Percentiles rank a stretch among this genome's conserved stretches.
Conservation (phyloP, 2,329 filamentous ascomycete genomes). For the Xylaria sp. region DNA sequence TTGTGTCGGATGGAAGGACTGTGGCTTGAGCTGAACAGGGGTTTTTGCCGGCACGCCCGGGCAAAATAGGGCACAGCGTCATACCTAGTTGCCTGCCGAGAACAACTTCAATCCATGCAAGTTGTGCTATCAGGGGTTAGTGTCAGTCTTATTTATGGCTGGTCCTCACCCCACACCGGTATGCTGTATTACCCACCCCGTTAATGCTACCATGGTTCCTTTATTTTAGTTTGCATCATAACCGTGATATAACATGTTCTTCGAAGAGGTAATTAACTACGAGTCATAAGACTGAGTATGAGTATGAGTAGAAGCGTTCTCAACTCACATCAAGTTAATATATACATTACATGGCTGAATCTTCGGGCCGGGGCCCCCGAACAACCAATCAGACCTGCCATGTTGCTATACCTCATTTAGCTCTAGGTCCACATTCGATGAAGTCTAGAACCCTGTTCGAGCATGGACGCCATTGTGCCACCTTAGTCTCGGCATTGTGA, state of each 20-base stretch:
- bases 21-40: constrained; percentile 27
- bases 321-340: neutral
- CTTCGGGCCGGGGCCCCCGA: constrained; percentile 32
- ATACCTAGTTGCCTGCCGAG: constrained; percentile 27
- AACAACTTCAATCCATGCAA: constrained; percentile 19
- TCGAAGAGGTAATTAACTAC: neutral
- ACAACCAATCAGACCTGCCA: neutral
- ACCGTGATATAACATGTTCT: neutral
- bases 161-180: neutral
- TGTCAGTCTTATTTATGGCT: neutral
- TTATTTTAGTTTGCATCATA: neutral
- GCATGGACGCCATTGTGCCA: constrained; percentile 21
- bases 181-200: neutral
- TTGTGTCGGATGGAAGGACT: constrained; percentile 17
- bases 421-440: constrained; percentile 9
- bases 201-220: neutral
- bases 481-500: constrained; percentile 31
- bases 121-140: neutral
- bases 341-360: constrained; percentile 1
- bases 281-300: neutral
- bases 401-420: too few species aligned
- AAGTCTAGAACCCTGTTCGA: constrained; percentile 26
- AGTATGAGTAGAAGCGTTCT: neutral
- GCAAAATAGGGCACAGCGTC: constrained; percentile 4
- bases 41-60: constrained; percentile 20